Evolutionary conservation across 139 green algal genomes (phyloP).

Genomic region (Axilococcus clingmanii): DNA sequence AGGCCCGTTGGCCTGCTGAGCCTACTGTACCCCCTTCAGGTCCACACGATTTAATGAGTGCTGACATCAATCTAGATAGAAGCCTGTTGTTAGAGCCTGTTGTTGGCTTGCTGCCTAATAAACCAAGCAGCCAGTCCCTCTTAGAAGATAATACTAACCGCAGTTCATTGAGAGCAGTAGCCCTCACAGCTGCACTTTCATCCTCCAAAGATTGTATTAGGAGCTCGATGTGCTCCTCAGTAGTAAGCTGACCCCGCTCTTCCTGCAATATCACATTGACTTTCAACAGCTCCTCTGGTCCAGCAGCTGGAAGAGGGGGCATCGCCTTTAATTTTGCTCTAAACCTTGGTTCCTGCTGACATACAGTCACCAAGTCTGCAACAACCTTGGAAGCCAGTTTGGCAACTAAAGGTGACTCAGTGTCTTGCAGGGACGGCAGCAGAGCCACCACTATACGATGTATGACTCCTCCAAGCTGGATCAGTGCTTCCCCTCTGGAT

Average conservation of each 20-base stretch:
- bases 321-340: slow-evolving; percentile 26
- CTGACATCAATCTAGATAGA: slow-evolving; percentile 39
- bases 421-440: slow-evolving; percentile 56
- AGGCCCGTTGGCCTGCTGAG: slow-evolving; percentile 34
- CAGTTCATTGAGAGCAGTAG: slow-evolving; percentile 37
- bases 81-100: slow-evolving; percentile 10
- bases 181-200: slow-evolving; percentile 39
- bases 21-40: slow-evolving; percentile 22
- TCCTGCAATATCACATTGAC: slow-evolving; percentile 29
- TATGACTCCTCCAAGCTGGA: slow-evolving; percentile 43
- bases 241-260: slow-evolving; percentile 19
- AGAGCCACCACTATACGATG: slow-evolving; percentile 61
- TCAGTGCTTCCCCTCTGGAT: slow-evolving; percentile 15
- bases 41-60: slow-evolving; percentile 62
- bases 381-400: neutral
- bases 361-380: neutral
- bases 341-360: slow-evolving; percentile 8
- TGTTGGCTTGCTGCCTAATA: slow-evolving; percentile 16
- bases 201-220: slow-evolving; percentile 39
- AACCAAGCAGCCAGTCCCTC: slow-evolving; percentile 24
- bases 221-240: slow-evolving; percentile 31
- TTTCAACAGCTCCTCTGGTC: slow-evolving; percentile 7
- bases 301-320: slow-evolving; percentile 37
- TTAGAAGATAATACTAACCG: slow-evolving; percentile 30
- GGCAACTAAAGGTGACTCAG: slow-evolving; percentile 22